A percentile compares a stretch with the other conserved stretches of the same genome.
Conservation (phyloP, 345 rosid genomes). For the Eucalyptus brandiana region DNA sequence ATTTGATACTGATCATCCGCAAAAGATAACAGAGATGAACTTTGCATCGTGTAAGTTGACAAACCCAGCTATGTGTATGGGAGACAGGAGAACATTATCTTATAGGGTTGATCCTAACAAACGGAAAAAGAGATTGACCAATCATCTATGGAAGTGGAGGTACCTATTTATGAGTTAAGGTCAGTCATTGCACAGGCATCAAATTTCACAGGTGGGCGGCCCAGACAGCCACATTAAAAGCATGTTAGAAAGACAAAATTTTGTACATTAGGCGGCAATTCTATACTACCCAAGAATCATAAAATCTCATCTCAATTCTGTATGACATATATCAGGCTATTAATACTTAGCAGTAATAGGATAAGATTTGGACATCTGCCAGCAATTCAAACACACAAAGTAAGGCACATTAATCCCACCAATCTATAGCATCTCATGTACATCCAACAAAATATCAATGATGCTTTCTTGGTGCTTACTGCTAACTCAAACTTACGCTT, state of each 20-base stretch:
- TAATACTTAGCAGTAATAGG: not conserved
- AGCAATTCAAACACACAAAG: not conserved
- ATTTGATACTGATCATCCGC: not conserved
- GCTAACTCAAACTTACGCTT: not conserved
- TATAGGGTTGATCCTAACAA: not conserved
- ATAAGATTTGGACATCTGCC: not conserved
- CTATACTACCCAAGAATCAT: not conserved
- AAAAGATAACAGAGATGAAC: not conserved
- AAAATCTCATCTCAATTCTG: not conserved
- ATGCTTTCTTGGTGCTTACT: not conserved
- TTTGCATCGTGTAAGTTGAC: not conserved
- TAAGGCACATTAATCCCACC: not conserved
- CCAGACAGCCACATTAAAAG: not conserved
- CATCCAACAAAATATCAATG: not conserved
- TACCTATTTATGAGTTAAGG: not conserved
- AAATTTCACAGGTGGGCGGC: not conserved
- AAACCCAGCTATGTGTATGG: not conserved
- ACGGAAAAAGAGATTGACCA: not conserved
- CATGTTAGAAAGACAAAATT: not conserved
- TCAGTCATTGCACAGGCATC: not conserved
- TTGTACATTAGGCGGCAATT: not conserved
- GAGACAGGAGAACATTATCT: not conserved
- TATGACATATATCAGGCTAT: not conserved
- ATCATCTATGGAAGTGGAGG: not conserved
- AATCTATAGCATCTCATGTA: not conserved